Percentiles rank a stretch among this genome's conserved stretches.
Conservation (phyloP, 2,329 filamentous ascomycete genomes). For the Coniosporium uncinatum region DNA sequence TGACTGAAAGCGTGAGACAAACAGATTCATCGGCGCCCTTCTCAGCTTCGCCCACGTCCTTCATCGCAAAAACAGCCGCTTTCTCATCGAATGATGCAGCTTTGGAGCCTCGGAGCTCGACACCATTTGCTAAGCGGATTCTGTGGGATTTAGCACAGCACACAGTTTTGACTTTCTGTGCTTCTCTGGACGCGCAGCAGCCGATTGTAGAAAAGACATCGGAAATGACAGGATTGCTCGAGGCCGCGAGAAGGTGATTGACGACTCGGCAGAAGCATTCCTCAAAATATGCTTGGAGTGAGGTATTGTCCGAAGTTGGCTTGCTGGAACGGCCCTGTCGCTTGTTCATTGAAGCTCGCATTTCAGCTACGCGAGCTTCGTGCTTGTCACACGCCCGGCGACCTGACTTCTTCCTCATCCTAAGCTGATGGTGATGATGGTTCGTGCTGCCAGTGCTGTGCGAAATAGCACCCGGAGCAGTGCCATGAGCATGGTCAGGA, state of each 20-base stretch:
- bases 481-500: background rate
- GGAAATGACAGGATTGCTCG: background rate
- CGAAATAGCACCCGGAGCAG: background rate
- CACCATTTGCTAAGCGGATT: background rate
- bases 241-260: background rate
- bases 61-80: background rate
- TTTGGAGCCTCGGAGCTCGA: background rate
- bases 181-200: background rate
- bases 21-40: background rate
- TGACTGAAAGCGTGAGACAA: background rate
- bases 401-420: background rate
- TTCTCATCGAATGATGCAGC: background rate
- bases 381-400: background rate
- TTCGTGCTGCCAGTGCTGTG: background rate
- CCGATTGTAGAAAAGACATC: background rate
- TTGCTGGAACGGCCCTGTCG: background rate
- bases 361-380: background rate
- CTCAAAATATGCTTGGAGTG: background rate
- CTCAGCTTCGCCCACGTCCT: background rate
- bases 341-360: background rate
- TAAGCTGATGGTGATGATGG: constrained; percentile 1
- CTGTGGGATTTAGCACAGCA: background rate
- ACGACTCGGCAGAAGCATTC: background rate
- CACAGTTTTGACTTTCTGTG: background rate
- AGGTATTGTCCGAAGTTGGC: background rate